phyloP scores from a whole-genome alignment of 495 filamentous ascomycete genomes.

The Daldinia bambusicola region DNA sequence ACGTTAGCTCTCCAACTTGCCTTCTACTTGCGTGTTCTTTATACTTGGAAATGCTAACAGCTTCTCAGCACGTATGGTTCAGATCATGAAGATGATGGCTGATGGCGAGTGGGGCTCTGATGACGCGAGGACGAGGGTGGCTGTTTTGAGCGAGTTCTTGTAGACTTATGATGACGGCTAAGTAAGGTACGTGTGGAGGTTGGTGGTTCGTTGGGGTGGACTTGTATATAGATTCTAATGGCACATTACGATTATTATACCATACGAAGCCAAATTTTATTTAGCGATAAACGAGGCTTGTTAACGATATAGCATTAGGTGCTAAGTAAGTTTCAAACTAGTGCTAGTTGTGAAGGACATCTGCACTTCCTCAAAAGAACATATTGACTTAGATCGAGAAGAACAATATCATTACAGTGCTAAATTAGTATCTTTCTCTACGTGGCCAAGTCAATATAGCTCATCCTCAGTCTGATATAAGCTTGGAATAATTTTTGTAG shows the following conservation, averaged over 20 bases:
- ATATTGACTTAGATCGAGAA: too few species aligned
- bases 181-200: not conserved
- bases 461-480: too few species aligned
- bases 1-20: conserved; percentile 36
- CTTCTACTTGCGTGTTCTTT: not conserved
- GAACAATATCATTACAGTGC: too few species aligned
- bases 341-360: too few species aligned
- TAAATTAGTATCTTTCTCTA: too few species aligned
- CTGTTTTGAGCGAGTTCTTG: conserved; percentile 65
- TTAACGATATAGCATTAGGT: too few species aligned
- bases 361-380: too few species aligned
- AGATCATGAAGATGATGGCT: conserved; percentile 65
- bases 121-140: conserved; percentile 65
- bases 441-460: too few species aligned
- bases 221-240: conserved; percentile 30
- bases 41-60: conserved; percentile 14
- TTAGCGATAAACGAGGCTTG: not conserved
- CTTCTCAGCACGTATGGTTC: conserved; percentile 62
- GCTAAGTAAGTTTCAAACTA: too few species aligned
- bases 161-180: conserved; percentile 23
- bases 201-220: not conserved
- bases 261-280: not conserved
- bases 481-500: too few species aligned
- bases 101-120: conserved; percentile 62
- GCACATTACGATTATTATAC: conserved; percentile 14